phyloP scores from a whole-genome alignment of 805 yeast species.

The Wickerhamomyces alni region DNA sequence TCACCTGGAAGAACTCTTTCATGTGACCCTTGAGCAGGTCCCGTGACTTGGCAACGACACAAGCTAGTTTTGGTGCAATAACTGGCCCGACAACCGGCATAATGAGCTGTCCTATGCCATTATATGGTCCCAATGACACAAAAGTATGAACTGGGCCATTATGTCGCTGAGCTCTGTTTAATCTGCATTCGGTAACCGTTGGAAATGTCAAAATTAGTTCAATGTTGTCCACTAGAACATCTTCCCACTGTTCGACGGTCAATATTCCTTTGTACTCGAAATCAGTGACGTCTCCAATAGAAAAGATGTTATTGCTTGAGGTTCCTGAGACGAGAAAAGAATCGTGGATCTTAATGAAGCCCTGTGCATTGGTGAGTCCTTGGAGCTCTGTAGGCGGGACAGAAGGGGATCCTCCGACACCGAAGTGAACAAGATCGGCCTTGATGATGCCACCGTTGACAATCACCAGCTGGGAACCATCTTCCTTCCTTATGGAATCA shows the following conservation, averaged over 20 bases:
- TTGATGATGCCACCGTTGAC: constrained; percentile 5
- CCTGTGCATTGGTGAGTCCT: constrained; percentile 8
- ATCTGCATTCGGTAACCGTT: neutral
- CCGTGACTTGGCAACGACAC: constrained; percentile 15
- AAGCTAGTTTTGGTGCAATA: constrained; percentile 16
- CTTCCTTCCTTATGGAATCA: constrained; percentile 2
- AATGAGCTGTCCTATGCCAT: constrained; percentile 23
- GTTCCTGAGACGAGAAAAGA: constrained; percentile 18
- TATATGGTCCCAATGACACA: constrained; percentile 21
- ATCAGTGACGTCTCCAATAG: constrained; percentile 29
- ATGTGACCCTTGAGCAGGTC: constrained; percentile 6
- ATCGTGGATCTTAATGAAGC: constrained; percentile 17
- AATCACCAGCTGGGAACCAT: constrained; percentile 4
- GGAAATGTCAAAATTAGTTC: neutral
- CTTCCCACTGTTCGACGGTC: constrained; percentile 9
- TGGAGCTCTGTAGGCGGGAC: constrained; percentile 16
- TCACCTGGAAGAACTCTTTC: neutral
- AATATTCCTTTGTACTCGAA: constrained; percentile 20
- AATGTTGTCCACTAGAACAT: constrained; percentile 16
- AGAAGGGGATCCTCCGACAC: constrained; percentile 18
- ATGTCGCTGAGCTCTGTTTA: constrained; percentile 1
- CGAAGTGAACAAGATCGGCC: constrained; percentile 16
- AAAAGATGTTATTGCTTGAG: constrained; percentile 22
- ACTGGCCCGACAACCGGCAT: constrained; percentile 19
- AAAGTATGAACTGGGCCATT: constrained; percentile 1